phyloP scores from a whole-genome alignment of 768 basidiomycete species.

The Panellus pusillus region DNA sequence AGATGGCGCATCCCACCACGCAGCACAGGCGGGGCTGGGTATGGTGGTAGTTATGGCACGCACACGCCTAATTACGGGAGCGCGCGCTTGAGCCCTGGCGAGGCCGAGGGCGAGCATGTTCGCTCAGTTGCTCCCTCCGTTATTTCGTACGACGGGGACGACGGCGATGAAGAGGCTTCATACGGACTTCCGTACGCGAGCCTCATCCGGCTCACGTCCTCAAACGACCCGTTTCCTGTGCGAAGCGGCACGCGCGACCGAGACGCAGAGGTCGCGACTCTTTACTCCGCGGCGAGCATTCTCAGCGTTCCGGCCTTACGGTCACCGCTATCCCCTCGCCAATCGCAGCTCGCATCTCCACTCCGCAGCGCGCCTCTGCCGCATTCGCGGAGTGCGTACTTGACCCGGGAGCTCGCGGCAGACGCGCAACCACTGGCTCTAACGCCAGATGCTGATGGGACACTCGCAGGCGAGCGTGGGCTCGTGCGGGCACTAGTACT shows the following conservation, averaged over 20 bases:
- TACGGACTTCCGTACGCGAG: slow-evolving; percentile 69
- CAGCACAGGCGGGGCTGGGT: slow-evolving; percentile 26
- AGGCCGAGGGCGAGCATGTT: background rate
- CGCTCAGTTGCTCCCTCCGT: slow-evolving; percentile 23
- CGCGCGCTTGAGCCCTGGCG: slow-evolving; percentile 5
- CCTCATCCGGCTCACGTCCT: slow-evolving; percentile 67
- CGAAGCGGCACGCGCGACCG: slow-evolving; percentile 39
- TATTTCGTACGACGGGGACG: slow-evolving; percentile 23
- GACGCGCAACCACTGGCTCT: slow-evolving; percentile 63
- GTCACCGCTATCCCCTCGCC: slow-evolving; percentile 29
- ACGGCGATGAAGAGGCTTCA: slow-evolving; percentile 25
- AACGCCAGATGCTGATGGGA: slow-evolving; percentile 62
- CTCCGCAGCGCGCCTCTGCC: slow-evolving; percentile 32
- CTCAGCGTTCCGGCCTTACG: slow-evolving; percentile 59
- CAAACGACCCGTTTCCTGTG: slow-evolving; percentile 59
- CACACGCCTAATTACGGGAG: background rate
- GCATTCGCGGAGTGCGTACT: slow-evolving; percentile 47
- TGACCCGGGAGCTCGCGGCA: slow-evolving; percentile 76
- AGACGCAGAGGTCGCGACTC: slow-evolving; percentile 80
- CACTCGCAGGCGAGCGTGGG: slow-evolving; percentile 69
- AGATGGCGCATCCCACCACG: slow-evolving; percentile 75
- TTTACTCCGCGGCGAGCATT: slow-evolving; percentile 84
- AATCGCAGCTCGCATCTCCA: slow-evolving; percentile 23
- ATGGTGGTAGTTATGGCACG: slow-evolving; percentile 10
- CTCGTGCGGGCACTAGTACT: slow-evolving; percentile 80